A percentile compares a stretch with the other conserved stretches of the same genome.
These are phyloP conservation scores for Amorphotheca resinae DNA, from an alignment of 495 filamentous ascomycete genomes.

Conservation along the genomic window DNA sequence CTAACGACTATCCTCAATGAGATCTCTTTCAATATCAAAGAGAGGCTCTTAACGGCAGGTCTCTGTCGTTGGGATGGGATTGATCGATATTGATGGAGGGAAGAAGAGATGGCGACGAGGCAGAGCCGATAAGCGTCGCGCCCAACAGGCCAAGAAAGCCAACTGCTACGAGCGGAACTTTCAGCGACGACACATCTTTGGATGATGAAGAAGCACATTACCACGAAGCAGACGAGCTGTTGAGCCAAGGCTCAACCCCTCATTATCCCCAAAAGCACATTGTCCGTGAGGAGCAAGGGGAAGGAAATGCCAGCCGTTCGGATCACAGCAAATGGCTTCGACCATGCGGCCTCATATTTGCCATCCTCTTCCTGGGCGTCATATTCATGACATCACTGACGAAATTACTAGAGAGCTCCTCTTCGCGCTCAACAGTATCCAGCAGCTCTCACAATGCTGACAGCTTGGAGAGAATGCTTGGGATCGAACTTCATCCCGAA, in stretches of 20 bases:
- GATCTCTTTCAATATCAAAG: too few relatives aligned
- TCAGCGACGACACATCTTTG: neutral
- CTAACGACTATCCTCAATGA: neutral
- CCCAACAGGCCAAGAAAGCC: neutral
- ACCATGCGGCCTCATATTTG: neutral
- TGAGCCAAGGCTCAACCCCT: too few relatives aligned
- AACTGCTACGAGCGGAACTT: neutral
- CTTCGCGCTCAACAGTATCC: too few relatives aligned
- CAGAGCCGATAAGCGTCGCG: neutral
- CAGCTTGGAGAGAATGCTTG: conserved; percentile 1
- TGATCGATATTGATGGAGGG: neutral
- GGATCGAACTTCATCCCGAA: conserved; percentile 8
- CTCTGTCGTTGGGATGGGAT: neutral
- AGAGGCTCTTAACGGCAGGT: too few relatives aligned
- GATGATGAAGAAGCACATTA: too few relatives aligned
- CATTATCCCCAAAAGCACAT: too few relatives aligned
- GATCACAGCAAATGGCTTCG: conserved; percentile 3
- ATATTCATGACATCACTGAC: neutral
- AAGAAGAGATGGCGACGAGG: neutral
- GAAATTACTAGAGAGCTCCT: neutral
- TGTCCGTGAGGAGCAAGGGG: neutral
- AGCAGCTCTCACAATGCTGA: too few relatives aligned
- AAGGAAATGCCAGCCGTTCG: neutral
- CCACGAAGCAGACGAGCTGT: too few relatives aligned
- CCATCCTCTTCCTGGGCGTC: neutral